Evolutionary conservation across 192 early-diverging fungal species (phyloP).

Genomic region (Coemansia reversa): DNA sequence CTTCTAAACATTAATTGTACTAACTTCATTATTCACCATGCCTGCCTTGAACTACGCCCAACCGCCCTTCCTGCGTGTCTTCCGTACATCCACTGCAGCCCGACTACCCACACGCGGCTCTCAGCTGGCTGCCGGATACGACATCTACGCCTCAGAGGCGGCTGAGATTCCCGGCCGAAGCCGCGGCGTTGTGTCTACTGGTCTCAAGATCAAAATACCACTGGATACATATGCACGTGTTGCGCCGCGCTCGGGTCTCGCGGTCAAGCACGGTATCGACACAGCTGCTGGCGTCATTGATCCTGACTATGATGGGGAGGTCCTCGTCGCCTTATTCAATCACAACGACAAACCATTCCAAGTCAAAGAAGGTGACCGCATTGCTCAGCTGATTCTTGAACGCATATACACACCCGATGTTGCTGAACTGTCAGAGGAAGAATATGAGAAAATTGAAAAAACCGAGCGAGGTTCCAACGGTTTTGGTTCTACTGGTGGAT

Average conservation of each 20-base stretch:
- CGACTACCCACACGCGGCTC: slow-evolving; percentile 80
- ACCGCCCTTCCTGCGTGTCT: slow-evolving; percentile 35
- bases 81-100: slow-evolving; percentile 54
- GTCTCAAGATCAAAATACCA: slow-evolving; percentile 82
- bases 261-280: slow-evolving; percentile 87
- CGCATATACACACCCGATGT: slow-evolving; percentile 77
- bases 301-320: slow-evolving; percentile 83
- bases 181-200: slow-evolving; percentile 80
- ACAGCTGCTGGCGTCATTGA: slow-evolving; percentile 91
- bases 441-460: slow-evolving; percentile 48
- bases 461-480: slow-evolving; percentile 64
- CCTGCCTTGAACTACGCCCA: not conserved
- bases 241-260: slow-evolving; percentile 89
- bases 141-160: slow-evolving; percentile 74
- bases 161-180: slow-evolving; percentile 72
- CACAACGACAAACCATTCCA: slow-evolving; percentile 68
- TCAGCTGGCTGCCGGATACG: slow-evolving; percentile 85
- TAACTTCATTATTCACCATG: not conserved
- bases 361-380: slow-evolving; percentile 86
- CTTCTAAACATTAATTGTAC: not conserved
- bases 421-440: slow-evolving; percentile 60
- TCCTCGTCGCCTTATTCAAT: slow-evolving; percentile 89
- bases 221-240: slow-evolving; percentile 90
- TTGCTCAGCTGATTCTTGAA: slow-evolving; percentile 96
- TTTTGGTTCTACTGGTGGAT: slow-evolving; percentile 70